Conservation (phyloP, 441 rosid species). For the Eruca vesicaria region DNA sequence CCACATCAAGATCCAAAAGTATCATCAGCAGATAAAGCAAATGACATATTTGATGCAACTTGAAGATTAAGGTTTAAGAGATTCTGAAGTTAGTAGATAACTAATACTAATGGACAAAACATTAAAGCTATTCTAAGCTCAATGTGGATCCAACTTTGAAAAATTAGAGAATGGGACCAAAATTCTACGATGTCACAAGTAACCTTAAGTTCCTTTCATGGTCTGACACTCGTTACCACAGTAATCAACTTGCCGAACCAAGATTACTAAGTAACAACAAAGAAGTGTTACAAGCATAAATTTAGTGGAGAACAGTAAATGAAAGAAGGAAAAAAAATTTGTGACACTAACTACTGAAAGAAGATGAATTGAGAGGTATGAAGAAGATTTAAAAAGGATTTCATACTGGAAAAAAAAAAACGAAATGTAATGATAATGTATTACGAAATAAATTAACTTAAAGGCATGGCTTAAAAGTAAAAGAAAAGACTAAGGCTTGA, state of each 20-base stretch:
- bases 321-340: slow-evolving; percentile 10
- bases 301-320: neutral
- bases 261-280: neutral
- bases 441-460: slow-evolving; percentile 33
- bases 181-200: neutral
- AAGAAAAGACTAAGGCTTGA: slow-evolving; percentile 39
- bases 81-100: slow-evolving; percentile 13
- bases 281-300: slow-evolving; percentile 5
- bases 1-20: neutral
- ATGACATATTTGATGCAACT: neutral
- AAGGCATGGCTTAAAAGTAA: slow-evolving; percentile 27
- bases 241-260: slow-evolving; percentile 1
- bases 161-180: neutral
- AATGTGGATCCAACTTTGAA: neutral
- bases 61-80: neutral
- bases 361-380: slow-evolving; percentile 15
- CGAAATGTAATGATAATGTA: slow-evolving; percentile 33
- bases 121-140: neutral
- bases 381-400: slow-evolving; percentile 31
- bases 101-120: neutral
- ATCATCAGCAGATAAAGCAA: neutral
- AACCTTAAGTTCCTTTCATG: neutral
- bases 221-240: neutral
- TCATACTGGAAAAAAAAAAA: slow-evolving; percentile 2
- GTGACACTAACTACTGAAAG: slow-evolving; percentile 1